Evolutionary conservation across 208 protist species (phyloP).

Genomic region (Trypanosoma melophagium): DNA sequence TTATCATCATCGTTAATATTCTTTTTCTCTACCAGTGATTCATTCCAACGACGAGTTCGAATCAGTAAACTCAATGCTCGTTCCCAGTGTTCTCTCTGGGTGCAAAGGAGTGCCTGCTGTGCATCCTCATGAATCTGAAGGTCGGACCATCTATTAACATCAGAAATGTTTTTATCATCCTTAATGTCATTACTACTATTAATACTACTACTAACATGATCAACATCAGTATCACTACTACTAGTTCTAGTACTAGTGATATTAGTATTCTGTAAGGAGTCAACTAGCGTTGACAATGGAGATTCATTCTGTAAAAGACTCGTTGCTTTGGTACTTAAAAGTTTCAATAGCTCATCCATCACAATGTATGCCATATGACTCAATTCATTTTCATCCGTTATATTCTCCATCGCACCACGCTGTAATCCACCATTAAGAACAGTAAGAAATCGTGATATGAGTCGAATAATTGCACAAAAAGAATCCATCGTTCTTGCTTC

Average conservation of each 20-base stretch:
- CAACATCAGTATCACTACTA: not conserved
- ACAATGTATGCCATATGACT: constrained; percentile 21
- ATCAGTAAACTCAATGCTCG: constrained; percentile 27
- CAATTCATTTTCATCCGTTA: constrained; percentile 19
- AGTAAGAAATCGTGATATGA: constrained; percentile 14
- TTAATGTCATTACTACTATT: no score
- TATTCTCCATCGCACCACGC: constrained; percentile 16
- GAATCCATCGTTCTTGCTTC: not conserved
- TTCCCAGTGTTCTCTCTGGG: constrained; percentile 27
- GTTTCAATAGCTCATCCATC: constrained; percentile 4
- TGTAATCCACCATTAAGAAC: constrained; percentile 11
- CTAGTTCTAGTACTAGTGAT: not conserved
- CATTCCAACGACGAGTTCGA: constrained; percentile 18
- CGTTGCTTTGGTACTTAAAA: constrained; percentile 2
- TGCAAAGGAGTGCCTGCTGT: constrained; percentile 33
- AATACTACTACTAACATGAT: not conserved
- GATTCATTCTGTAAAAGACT: no score
- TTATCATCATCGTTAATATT: not conserved
- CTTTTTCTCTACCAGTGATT: not conserved
- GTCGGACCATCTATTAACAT: not conserved
- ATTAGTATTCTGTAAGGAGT: no score
- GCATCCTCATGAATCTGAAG: constrained; percentile 18
- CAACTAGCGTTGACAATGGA: no score
- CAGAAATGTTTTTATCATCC: no score
- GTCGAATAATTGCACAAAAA: not conserved